Percentiles rank a stretch among this genome's conserved stretches.
These are phyloP conservation scores for Phalaenopsis hybrid DNA, from an alignment of 116 monocot species.

Conservation along the genomic window DNA sequence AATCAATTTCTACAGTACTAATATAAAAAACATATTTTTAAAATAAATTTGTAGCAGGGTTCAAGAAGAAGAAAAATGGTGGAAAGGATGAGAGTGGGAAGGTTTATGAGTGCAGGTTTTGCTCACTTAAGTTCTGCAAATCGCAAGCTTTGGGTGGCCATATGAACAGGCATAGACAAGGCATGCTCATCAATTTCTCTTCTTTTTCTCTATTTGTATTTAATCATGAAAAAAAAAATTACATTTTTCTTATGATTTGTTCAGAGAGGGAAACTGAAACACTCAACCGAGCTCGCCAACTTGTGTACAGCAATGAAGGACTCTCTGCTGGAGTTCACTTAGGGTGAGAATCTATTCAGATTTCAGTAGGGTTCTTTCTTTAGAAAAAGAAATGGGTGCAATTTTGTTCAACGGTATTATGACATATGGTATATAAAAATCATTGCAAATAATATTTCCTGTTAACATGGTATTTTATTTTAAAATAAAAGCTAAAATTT, in stretches of 20 bases:
- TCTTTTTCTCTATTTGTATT: background rate
- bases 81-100: constrained; percentile 81
- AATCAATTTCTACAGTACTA: too few species aligned
- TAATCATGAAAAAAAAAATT: background rate
- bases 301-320: constrained; percentile 75
- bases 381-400: too few species aligned
- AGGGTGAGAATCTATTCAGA: constrained; percentile 34
- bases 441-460: too few species aligned
- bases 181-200: constrained; percentile 21
- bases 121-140: constrained; percentile 96
- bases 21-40: too few species aligned
- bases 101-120: constrained; percentile 93
- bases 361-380: too few species aligned
- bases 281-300: constrained; percentile 90
- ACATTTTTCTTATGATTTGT: background rate
- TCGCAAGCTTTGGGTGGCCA: constrained; percentile 99
- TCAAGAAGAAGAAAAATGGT: constrained; percentile 78
- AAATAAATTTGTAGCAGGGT: constrained; percentile 23
- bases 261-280: constrained; percentile 98
- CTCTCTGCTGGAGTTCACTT: constrained; percentile 47
- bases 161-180: constrained; percentile 99
- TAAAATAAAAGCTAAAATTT: too few species aligned
- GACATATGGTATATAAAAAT: too few species aligned
- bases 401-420: too few species aligned
- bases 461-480: too few species aligned